Evolutionary conservation across 805 yeast species (phyloP), one percentile per base, ranked within the genome.

Genomic region (Ogataea allantospora): DNA sequence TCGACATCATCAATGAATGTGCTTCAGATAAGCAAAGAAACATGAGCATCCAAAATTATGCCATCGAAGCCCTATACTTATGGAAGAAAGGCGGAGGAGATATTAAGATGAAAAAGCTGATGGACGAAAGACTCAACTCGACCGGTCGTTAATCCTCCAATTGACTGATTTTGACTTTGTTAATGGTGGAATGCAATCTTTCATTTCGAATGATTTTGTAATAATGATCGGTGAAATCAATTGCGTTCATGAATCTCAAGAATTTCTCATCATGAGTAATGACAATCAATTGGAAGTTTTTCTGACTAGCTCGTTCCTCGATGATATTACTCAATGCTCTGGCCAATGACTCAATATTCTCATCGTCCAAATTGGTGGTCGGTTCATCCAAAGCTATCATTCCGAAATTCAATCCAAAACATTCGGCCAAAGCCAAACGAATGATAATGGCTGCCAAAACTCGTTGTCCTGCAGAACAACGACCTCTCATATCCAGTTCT

Each of bases 401-500:
- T 33, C 99, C 99, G 66, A 96, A 91, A 55, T 85, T 87, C 2
- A 80, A 73, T 6, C 99, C 98, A 67, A 93, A 91, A 54, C 97
- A 87, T 61, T 93, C 98, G 1, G 98, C 93, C 32, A 93, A 67
- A 0, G 97, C 96, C 39, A 93, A 65, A 38, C 99, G 71, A 40
- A 93, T 91, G 21, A 93, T 79, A 32, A 93, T 89, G 26, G 95
- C 83, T 0, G 98, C 96, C 30, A 93, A 63, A 4, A 93, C 97
- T 54, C 88, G 87, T 61, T 93, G 99, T 0, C 99, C 99, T 0
- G 99, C 98, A 2, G 96, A 87, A 59, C 99, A 93, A 41, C 99
- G 67, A 0, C 99, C 99, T 45, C 99, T 75, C 99, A 93, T 93
- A 57, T 93, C 99, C 32, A 93, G 66, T 59, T 93, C 98, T 1